A percentile compares a stretch with the other conserved stretches of the same genome.
phyloP scores from a whole-genome alignment of 2,329 filamentous ascomycete genomes.

The Colletotrichum filicis region DNA sequence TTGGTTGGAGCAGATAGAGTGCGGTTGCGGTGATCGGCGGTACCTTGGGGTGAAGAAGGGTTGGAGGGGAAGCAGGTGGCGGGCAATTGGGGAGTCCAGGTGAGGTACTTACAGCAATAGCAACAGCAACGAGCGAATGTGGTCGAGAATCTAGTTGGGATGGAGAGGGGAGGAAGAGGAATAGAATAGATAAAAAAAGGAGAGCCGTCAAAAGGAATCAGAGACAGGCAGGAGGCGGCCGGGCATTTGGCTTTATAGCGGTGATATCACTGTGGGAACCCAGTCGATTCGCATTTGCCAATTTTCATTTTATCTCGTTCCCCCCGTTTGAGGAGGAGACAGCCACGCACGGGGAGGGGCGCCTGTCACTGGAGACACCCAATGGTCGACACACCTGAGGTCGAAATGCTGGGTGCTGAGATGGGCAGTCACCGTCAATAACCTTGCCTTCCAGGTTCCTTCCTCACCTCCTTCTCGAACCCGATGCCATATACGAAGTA shows the following conservation, averaged over 20 bases:
- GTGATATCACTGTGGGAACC: slow-evolving; percentile 37
- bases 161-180: neutral
- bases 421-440: neutral
- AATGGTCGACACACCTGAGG: neutral
- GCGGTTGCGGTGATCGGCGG: slow-evolving; percentile 22
- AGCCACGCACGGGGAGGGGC: neutral
- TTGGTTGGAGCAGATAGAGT: slow-evolving; percentile 16
- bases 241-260: slow-evolving; percentile 35
- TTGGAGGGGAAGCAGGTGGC: neutral
- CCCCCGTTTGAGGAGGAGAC: slow-evolving; percentile 18
- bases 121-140: slow-evolving; percentile 26
- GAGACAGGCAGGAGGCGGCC: slow-evolving; percentile 3
- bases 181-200: neutral
- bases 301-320: slow-evolving; percentile 35
- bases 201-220: neutral
- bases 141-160: slow-evolving; percentile 4
- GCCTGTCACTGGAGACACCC: slow-evolving; percentile 7
- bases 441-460: neutral
- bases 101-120: slow-evolving; percentile 23
- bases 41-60: neutral
- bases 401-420: neutral
- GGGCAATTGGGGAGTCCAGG: neutral
- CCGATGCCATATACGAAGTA: neutral
- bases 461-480: neutral
- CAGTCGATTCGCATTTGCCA: slow-evolving; percentile 33